Evolutionary conservation across 257 asterid genomes (phyloP).

Genomic region (Solanum ossicruentum): DNA sequence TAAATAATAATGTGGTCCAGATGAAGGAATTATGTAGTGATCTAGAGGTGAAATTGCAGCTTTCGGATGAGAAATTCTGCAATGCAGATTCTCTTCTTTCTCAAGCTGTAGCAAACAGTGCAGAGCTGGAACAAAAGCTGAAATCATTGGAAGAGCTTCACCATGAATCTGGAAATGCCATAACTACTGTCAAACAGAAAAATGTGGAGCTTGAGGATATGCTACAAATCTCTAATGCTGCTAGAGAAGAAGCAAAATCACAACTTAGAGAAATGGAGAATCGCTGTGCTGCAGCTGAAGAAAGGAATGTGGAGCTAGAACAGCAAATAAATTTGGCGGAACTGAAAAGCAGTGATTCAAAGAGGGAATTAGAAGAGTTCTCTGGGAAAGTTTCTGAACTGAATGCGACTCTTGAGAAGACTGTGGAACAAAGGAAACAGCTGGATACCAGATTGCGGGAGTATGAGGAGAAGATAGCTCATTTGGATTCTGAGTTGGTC

Average conservation of each 20-base stretch:
- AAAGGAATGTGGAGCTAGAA: slow-evolving; percentile 52
- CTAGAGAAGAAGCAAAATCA: slow-evolving; percentile 48
- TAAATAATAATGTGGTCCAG: slow-evolving; percentile 32
- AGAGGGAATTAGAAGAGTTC: slow-evolving; percentile 36
- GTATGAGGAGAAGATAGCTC: slow-evolving; percentile 33
- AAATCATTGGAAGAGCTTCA: slow-evolving; percentile 61
- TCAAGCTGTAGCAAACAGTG: slow-evolving; percentile 56
- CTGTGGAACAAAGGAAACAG: slow-evolving; percentile 43
- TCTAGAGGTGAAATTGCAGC: slow-evolving; percentile 68
- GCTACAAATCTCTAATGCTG: slow-evolving; percentile 26
- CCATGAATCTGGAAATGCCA: slow-evolving; percentile 41
- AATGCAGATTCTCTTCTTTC: slow-evolving; percentile 64
- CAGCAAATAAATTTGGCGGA: slow-evolving; percentile 47
- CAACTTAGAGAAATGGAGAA: slow-evolving; percentile 42
- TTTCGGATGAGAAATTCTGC: slow-evolving; percentile 61
- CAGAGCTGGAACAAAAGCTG: slow-evolving; percentile 67
- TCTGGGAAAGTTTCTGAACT: slow-evolving; percentile 43
- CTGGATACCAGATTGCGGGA: slow-evolving; percentile 39
- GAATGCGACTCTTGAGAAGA: slow-evolving; percentile 29
- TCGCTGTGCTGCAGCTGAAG: slow-evolving; percentile 48
- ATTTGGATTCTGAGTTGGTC: slow-evolving; percentile 38
- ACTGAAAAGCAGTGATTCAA: slow-evolving; percentile 40
- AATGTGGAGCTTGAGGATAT: slow-evolving; percentile 49
- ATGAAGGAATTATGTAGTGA: slow-evolving; percentile 63
- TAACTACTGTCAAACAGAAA: slow-evolving; percentile 35